Base-by-base conservation (phyloP, 2,329 filamentous ascomycete genomes). In the Claviceps sp. region DNA sequence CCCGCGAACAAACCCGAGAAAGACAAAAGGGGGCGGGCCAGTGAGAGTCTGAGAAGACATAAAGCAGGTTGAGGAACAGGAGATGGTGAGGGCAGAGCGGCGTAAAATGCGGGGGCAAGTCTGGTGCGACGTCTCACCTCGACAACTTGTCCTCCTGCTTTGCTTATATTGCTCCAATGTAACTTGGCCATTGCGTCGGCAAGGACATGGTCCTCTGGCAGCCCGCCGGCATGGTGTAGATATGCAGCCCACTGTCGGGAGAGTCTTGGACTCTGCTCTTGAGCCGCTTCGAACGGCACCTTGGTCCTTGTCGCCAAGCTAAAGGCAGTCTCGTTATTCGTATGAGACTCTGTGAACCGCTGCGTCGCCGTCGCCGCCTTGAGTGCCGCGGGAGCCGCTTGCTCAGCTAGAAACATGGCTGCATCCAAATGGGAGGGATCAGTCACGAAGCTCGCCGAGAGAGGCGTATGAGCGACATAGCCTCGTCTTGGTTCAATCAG, bases 401-500 rank as follows among this genome's bases (percentile, higher is more conserved):
- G 7, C 13, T 51, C 48, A 2, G 51, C 43, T n/a, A 55, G 16
- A 38, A 55, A 55, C 37, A 51, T 49, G 48, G 51, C 51, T 7
- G 54, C 54, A 38, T 55, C 54, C 6, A 50, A 42, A 13, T 47
- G 40, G 18, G 54, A 44, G 8, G 37, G 47, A 4, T 41, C 16
- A n/a, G 37, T 16, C 5, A 50, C 24, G 26, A 55, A 55, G n/a
- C n/a, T 16, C 20, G 51, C 48, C 2, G 54, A 55, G 18, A 55
- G 37, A 8, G 54, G 26, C 16, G 50, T 55, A 45, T 55, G 54
- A 3, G 50, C 50, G 13, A 55, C 50, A n/a, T 37, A 14, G 7
- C 24, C 38, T 38, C 37, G 42, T n/a, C 40, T 11, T 13, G 50
- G 43, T 14, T 55, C 52, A 11, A 37, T 9, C 4, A 55, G 52